Base-by-base conservation (phyloP, 1,284 basidiomycete genomes). In the Austroboletus niveus region DNA sequence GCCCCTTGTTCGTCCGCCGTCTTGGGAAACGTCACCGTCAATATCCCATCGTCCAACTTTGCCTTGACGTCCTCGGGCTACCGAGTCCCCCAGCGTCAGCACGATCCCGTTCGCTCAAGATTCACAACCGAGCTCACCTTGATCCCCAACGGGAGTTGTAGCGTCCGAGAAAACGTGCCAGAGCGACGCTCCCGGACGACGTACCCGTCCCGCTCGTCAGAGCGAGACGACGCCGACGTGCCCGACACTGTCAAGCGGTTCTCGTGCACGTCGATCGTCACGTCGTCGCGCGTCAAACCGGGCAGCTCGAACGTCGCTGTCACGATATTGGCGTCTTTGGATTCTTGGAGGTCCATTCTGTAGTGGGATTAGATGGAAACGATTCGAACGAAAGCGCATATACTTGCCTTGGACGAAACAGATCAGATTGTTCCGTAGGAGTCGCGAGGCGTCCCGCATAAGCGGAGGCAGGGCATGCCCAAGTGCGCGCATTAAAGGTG, bases 281-380 rank as follows among this genome's bases (percentile, higher is more conserved):
- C 66, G 53, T 75, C 67, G 45, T 75, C 69, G 53, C 72, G 70
- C 45, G 61, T 65, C 42, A 76, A 36, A 15, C 76, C 74, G 1
- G 76, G 75, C 8, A 78, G 60, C 55, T 77, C 74, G 57, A 77
- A 69, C 5, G 68, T 64, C 29, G 70, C 70, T 5, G 66, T 71
- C 14, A 75, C 66, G 32, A 58, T 56, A 51, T 73, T 72, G 32
- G 58, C 50, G 40, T 71, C 63, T 5, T 58, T 50, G 39, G 22
- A 20, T 24, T 41, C 39, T 48, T 63, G 57, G 5, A 66, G 55
- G 45, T 67, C 72, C 59, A 63, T 72, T 63, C 60, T 72, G 10
- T 31, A 27, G 17, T 8, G 2, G 8, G 20, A 9, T 7, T 24
- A 15, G 7, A 8, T 9, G 20, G 7, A 41, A 24, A 41, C 17